phyloP scores from a whole-genome alignment of 441 rosid genomes.

The Euphorbia schlechtendalii region DNA sequence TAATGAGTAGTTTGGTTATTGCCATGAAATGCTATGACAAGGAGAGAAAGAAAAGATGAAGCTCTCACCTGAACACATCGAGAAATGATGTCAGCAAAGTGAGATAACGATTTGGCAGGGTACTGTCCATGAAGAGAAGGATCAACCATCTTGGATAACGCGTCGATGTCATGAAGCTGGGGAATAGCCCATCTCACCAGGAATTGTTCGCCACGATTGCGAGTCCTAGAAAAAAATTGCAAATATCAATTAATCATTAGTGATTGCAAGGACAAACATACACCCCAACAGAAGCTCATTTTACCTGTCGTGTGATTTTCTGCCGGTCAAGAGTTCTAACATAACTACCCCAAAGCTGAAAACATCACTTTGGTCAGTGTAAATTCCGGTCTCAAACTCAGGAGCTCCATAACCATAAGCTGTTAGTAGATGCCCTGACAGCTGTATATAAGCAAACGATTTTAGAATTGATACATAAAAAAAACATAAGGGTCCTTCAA shows the following conservation, averaged over 20 bases:
- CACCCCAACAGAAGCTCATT: neutral
- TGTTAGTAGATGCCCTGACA: constrained; percentile 78
- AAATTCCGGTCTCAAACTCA: constrained; percentile 84
- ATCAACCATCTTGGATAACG: constrained; percentile 91
- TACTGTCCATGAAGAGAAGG: constrained; percentile 73
- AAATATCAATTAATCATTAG: neutral
- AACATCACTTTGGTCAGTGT: constrained; percentile 78
- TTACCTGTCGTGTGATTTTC: constrained; percentile 81
- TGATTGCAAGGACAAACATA: too few species aligned
- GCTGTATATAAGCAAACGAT: constrained; percentile 36
- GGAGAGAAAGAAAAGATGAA: neutral
- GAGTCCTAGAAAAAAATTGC: constrained; percentile 35
- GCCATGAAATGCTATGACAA: too few species aligned
- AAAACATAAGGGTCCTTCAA: too few species aligned
- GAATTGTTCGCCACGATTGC: constrained; percentile 76
- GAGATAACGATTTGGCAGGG: constrained; percentile 81
- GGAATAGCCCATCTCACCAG: constrained; percentile 97
- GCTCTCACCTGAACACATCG: constrained; percentile 88
- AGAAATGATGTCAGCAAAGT: constrained; percentile 85
- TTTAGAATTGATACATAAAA: constrained; percentile 5
- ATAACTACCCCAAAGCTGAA: constrained; percentile 96
- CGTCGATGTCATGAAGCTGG: constrained; percentile 90
- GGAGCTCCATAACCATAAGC: constrained; percentile 94
- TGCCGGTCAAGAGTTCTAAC: constrained; percentile 94
- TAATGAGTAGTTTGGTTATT: too few species aligned